A percentile compares a stretch with the other conserved stretches of the same genome.
phyloP scores from a whole-genome alignment of 1,139 yeast genomes.

The Diutina pseudorugosa region DNA sequence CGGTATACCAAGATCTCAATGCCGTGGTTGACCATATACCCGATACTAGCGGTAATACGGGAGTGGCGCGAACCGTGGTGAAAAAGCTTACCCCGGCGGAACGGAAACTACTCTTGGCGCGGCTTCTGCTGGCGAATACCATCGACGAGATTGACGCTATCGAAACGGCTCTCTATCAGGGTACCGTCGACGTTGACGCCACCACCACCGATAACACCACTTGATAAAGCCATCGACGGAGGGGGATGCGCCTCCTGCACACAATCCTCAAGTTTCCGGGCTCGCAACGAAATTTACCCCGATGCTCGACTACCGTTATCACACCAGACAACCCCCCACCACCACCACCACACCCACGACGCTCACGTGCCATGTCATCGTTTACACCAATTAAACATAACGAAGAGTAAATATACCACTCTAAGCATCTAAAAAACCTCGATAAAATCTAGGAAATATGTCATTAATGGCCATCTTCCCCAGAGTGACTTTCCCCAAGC shows the following conservation, averaged over 20 bases:
- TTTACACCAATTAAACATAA: too few species aligned
- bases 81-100: slow-evolving; percentile 43
- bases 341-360: neutral
- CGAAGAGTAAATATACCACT: too few species aligned
- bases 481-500: too few species aligned
- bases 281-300: neutral
- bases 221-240: too few species aligned
- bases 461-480: too few species aligned
- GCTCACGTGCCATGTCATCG: too few species aligned
- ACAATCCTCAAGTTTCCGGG: neutral
- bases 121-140: slow-evolving; percentile 50
- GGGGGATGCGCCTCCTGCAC: neutral
- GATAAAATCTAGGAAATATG: too few species aligned
- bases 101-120: slow-evolving; percentile 34
- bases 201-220: too few species aligned
- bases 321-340: neutral
- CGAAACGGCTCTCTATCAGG: neutral
- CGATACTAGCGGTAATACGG: slow-evolving; percentile 1
- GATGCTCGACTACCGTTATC: neutral
- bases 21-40: slow-evolving; percentile 7
- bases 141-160: slow-evolving; percentile 53
- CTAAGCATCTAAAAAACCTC: too few species aligned
- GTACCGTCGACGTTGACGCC: too few species aligned
- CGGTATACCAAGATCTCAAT: slow-evolving; percentile 7
- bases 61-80: slow-evolving; percentile 12